A percentile compares a stretch with the other conserved stretches of the same genome.
Conservation (phyloP, 768 basidiomycete genomes). For the Leccinum boreale region DNA sequence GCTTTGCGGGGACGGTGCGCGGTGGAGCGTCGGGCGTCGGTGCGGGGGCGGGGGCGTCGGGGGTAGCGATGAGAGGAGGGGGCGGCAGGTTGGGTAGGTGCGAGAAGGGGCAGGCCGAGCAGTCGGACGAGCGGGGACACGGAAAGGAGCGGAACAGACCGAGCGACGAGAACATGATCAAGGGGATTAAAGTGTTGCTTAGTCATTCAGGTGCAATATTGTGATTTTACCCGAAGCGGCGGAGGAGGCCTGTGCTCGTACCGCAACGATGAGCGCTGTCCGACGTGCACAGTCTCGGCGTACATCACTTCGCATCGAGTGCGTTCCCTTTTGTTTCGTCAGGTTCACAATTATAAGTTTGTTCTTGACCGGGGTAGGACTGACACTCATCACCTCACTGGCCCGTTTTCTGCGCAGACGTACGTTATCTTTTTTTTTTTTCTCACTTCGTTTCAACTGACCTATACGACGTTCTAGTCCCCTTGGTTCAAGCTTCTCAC, state of each 20-base stretch:
- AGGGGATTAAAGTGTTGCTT: not conserved
- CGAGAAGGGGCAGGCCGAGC: conserved; percentile 65
- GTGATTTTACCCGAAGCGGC: not conserved
- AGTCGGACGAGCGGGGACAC: conserved; percentile 55
- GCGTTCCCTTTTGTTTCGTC: not conserved
- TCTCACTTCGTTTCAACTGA: not conserved
- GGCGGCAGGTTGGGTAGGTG: conserved; percentile 42
- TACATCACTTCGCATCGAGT: not conserved
- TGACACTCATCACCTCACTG: not conserved
- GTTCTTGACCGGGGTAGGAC: not conserved
- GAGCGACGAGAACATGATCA: conserved; percentile 59
- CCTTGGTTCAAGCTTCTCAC: not conserved
- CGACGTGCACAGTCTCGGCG: not conserved
- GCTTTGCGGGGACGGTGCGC: conserved; percentile 49
- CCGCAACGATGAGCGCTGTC: not conserved
- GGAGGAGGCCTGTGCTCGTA: not conserved
- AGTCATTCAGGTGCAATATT: not conserved
- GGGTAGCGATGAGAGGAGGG: conserved; percentile 14
- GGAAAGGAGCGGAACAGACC: conserved; percentile 54
- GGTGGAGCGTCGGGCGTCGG: not conserved
- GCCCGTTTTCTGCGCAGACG: not conserved
- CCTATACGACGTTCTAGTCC: not conserved
- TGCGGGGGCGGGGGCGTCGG: conserved; percentile 13
- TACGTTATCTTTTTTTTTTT: not conserved
- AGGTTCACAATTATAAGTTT: not conserved